Base-by-base conservation (phyloP, 2,329 filamentous ascomycete species). In the Raffaelea ambrosiae region DNA sequence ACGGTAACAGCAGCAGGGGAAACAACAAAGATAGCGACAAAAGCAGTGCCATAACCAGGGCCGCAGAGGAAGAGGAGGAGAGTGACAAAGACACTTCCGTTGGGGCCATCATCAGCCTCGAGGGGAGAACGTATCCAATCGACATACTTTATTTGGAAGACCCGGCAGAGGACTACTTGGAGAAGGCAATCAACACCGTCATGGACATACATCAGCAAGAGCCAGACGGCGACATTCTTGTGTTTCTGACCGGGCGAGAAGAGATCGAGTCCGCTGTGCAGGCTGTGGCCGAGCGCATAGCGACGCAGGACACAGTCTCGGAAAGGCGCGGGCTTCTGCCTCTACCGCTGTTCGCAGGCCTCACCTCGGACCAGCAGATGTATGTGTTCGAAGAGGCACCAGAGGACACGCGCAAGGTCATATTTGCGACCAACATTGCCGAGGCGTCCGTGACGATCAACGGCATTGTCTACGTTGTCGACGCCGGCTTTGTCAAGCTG, bases 391-490 rank as follows among this genome's bases (percentile, higher is more conserved):
- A 95, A 57, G 81, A 85, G 47, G 72, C 89, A 2, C 81, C 87
- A 0, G 82, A 87, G 51, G 84, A 90, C 50, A 90, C 83, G 1
- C 79, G 93, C 39, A 97, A 97, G 61, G 86, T 96, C 36, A 86
- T 98, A 33, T 83, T 96, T 55, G 85, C 88, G 4, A 97, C 93
- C 50, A 97, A 97, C 61, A 96, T 97, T 54, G 89, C 93, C 13
- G 93, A 98, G 69, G 91, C 93, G 4, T 95, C 88, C 2, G 85
- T 98, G 40, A 97, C 93, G 16, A 94, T 97, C 48, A 84, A 93
- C 46, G 89, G 88, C 3, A 90, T 97, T 51, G 83, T 89, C 47
- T 95, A 88, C 59, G 91, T 98, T 5, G 71, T 97, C 44, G 93
- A 98, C 63, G 83, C 80, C 46, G 93, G 93, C 1, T 96, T 88